Conservation (phyloP, 1,284 basidiomycete genomes). For the Apiotrichum laibachii region DNA sequence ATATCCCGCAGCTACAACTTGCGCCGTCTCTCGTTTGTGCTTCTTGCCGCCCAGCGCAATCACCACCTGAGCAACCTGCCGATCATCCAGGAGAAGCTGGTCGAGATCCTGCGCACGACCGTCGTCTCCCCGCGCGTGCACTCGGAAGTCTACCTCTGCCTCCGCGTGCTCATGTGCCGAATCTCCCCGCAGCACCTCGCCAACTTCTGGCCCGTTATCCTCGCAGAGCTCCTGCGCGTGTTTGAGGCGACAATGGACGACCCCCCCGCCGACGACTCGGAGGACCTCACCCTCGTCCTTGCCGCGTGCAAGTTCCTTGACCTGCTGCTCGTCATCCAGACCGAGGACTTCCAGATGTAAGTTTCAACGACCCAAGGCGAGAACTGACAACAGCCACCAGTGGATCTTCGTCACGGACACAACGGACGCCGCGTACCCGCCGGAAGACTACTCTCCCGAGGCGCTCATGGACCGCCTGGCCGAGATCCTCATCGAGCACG, state of each 20-base stretch:
- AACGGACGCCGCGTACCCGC: slow-evolving; percentile 86
- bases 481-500: slow-evolving; percentile 64
- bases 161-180: slow-evolving; percentile 87
- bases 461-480: slow-evolving; percentile 87
- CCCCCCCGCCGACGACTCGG: slow-evolving; percentile 65
- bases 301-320: slow-evolving; percentile 93
- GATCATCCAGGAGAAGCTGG: slow-evolving; percentile 91
- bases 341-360: slow-evolving; percentile 96
- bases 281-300: slow-evolving; percentile 75
- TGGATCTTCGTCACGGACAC: slow-evolving; percentile 99
- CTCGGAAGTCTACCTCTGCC: slow-evolving; percentile 87
- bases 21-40: slow-evolving; percentile 77
- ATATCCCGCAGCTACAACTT: slow-evolving; percentile 82
- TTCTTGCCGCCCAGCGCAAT: slow-evolving; percentile 83
- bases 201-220: slow-evolving; percentile 94
- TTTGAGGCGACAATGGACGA: slow-evolving; percentile 56
- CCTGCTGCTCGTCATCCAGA: slow-evolving; percentile 83
- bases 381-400: slow-evolving; percentile 69
- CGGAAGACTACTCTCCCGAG: slow-evolving; percentile 76
- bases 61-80: slow-evolving; percentile 87
- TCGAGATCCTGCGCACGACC: slow-evolving; percentile 78
- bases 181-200: slow-evolving; percentile 85
- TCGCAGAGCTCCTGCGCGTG: slow-evolving; percentile 77
- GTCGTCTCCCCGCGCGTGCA: slow-evolving; percentile 80
- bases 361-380: slow-evolving; percentile 29